Evolutionary conservation across 2,329 filamentous ascomycete genomes (phyloP), one percentile per base, ranked within the genome.

Genomic region (Pestalotiopsis sp.): DNA sequence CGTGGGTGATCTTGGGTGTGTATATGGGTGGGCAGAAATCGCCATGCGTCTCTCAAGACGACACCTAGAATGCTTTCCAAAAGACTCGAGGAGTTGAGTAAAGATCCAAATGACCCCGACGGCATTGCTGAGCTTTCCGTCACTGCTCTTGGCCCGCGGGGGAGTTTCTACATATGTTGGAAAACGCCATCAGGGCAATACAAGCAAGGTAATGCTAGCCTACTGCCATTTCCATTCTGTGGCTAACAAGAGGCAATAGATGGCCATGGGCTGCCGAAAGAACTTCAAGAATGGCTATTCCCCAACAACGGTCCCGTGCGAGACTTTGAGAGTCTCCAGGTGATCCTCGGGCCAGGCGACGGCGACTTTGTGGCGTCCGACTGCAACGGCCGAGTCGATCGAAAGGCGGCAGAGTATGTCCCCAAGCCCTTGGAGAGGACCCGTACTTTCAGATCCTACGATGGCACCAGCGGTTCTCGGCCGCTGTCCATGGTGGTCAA

Each of bases 161-260:
- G 76, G 36, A 71, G 74, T 31, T 76, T 76, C 61, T 78, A 78
- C 64, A 75, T 78, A 41, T 77, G 76, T 64, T 78, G 76, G 76
- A 78, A 76, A 69, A 77, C 75, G 3, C 69, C 68, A 13, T 70
- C 69, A 3, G 76, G 76, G 9, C 71, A 73, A 60, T 77, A 75
- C 49, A 73, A 67, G 58, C 76, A 78, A 68, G 72, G 76, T 77
- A 71, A 70, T 74, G 9, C 7, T 20, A 4, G 3, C 1, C 12
- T n/a, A 36, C 23, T 11, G 11, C 4, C 20, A 6, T 4, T 49
- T 11, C 20, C 17, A 4, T 23, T 12, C 23, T 12, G 27, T 6
- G 11, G 27, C 59, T 64, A n/a, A 52, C 45, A 52, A 52, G 13
- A 52, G 6, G 25, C 17, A 3, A 61, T 62, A 78, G 76, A 71